Evolutionary conservation across 1,284 basidiomycete genomes (phyloP).

Genomic region (Phylloporus gajari): DNA sequence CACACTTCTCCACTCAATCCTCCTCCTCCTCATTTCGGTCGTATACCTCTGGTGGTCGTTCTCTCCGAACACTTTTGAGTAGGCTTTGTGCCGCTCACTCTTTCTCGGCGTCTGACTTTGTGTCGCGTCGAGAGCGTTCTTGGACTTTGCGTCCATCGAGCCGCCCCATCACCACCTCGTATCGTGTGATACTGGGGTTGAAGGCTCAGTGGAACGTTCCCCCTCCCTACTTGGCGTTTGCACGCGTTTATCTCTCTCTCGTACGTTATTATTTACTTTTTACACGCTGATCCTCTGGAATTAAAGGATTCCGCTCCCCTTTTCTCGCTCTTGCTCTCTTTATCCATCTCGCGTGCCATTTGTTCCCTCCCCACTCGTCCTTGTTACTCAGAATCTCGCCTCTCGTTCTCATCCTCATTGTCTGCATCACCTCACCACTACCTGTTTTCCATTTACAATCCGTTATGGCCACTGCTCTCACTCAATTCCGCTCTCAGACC

Average conservation of each 20-base stretch:
- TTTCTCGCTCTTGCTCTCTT: too few relatives aligned
- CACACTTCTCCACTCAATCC: too few relatives aligned
- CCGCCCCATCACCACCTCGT: not conserved
- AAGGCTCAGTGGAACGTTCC: not conserved
- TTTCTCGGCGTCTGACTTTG: not conserved
- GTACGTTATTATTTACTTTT: not conserved
- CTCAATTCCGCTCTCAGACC: not conserved
- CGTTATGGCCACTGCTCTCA: not conserved
- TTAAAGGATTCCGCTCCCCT: too few relatives aligned
- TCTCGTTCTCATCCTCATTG: too few relatives aligned
- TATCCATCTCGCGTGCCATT: too few relatives aligned
- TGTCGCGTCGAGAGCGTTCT: not conserved
- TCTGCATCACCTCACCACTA: too few relatives aligned
- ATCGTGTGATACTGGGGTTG: not conserved
- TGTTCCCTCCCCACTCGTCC: too few relatives aligned
- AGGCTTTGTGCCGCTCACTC: constrained; percentile 5
- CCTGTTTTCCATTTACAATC: not conserved
- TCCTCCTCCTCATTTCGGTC: too few relatives aligned
- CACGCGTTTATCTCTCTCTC: not conserved
- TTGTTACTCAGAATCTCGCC: too few relatives aligned
- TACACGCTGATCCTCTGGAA: not conserved
- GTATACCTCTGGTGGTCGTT: too few relatives aligned
- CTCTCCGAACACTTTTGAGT: not conserved
- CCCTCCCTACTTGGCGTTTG: too few relatives aligned
- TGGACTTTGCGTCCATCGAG: not conserved